Conservation (phyloP, 768 basidiomycete genomes). For the Russula griseocarnosa region DNA sequence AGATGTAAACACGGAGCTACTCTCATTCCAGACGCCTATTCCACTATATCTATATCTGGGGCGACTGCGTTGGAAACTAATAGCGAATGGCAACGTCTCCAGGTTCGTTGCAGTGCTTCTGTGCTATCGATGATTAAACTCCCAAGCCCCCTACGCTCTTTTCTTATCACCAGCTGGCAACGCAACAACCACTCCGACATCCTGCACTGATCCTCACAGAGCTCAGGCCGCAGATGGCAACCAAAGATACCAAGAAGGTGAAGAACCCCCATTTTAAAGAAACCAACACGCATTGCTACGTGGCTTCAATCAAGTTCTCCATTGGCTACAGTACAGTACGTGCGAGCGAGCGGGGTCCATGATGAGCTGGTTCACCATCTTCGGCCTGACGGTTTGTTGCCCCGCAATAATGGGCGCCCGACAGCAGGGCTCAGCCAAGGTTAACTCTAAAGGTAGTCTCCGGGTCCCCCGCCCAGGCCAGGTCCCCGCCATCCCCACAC, state of each 20-base stretch:
- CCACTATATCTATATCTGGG: neutral
- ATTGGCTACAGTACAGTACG: neutral
- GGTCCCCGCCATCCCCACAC: constrained; percentile 2
- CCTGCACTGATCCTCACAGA: constrained; percentile 5
- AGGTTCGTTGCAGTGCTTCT: neutral
- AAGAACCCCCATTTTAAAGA: neutral
- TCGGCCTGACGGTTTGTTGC: neutral
- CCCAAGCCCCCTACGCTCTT: neutral
- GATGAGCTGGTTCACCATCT: neutral
- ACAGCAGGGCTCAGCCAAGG: constrained; percentile 18
- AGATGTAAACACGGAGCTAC: neutral
- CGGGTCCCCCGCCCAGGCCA: constrained; percentile 10
- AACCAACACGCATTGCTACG: neutral
- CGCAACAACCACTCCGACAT: neutral
- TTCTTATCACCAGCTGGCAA: neutral
- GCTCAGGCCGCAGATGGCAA: neutral
- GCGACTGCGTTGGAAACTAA: neutral
- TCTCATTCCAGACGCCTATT: neutral
- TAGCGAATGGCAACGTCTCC: neutral
- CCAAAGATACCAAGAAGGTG: neutral
- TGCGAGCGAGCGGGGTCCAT: neutral
- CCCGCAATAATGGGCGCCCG: constrained; percentile 6
- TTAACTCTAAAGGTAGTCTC: constrained; percentile 24
- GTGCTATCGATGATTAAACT: neutral
- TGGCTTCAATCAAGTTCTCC: neutral